Conservation (phyloP, 306 rosid species). For the Biancaea sappan region DNA sequence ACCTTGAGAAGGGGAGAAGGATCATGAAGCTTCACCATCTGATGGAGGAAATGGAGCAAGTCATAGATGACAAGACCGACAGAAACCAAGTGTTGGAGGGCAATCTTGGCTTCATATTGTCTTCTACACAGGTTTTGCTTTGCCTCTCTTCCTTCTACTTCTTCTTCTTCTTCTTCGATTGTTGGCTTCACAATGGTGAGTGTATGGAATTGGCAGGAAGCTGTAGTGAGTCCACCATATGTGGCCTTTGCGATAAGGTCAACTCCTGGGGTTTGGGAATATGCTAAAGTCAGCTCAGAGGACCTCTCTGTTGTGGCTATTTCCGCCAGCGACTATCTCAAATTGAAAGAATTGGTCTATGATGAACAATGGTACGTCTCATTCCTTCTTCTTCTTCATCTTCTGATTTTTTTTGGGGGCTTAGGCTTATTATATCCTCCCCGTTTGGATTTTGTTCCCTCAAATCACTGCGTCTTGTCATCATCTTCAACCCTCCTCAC, state of each 20-base stretch:
- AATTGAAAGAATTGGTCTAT: slow-evolving; percentile 60
- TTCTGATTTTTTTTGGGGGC: not conserved
- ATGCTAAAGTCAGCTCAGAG: slow-evolving; percentile 58
- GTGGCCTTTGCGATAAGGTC: slow-evolving; percentile 82
- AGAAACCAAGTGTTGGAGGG: slow-evolving; percentile 69
- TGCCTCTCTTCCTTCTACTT: not conserved
- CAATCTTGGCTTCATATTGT: slow-evolving; percentile 61
- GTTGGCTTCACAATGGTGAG: too few relatives aligned
- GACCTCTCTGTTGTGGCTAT: slow-evolving; percentile 70
- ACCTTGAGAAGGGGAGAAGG: slow-evolving; percentile 74
- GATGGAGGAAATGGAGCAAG: slow-evolving; percentile 74
- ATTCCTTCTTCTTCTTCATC: not conserved
- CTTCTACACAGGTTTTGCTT: slow-evolving; percentile 68
- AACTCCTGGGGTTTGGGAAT: slow-evolving; percentile 88
- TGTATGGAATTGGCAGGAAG: slow-evolving; percentile 92
- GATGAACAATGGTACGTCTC: slow-evolving; percentile 65
- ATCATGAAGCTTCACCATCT: slow-evolving; percentile 63
- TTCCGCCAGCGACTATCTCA: slow-evolving; percentile 63
- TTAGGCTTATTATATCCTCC: not conserved
- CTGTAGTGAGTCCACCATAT: slow-evolving; percentile 77
- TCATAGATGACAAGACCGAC: slow-evolving; percentile 61
- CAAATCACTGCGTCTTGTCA: not conserved
- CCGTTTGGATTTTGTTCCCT: not conserved
- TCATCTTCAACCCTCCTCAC: not conserved
- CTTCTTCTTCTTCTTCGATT: not conserved